These are phyloP conservation scores for Hypholoma sublateritium DNA, from an alignment of 768 basidiomycete genomes.

Conservation along the genomic window DNA sequence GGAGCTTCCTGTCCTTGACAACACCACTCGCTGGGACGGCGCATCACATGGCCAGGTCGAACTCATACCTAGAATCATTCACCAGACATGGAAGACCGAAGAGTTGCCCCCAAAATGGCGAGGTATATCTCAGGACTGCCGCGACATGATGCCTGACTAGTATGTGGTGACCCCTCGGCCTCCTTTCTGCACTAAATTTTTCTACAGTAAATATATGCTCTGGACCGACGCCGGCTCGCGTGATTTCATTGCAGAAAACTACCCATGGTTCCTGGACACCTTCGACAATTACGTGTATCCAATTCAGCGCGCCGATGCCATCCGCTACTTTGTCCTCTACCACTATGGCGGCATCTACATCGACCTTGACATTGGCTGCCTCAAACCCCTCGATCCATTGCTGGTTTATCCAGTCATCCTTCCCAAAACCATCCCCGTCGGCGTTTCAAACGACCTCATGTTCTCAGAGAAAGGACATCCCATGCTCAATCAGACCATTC, in stretches of 20 bases:
- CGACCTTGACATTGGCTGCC: constrained; percentile 95
- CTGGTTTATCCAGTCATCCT: constrained; percentile 86
- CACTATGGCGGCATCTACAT: constrained; percentile 95
- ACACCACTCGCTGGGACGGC: constrained; percentile 62
- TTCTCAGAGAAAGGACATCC: constrained; percentile 83
- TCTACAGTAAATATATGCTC: constrained; percentile 85
- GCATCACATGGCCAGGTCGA: constrained; percentile 63
- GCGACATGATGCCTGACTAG: constrained; percentile 96
- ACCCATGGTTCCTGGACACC: constrained; percentile 91
- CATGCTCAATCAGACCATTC: constrained; percentile 91
- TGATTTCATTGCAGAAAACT: constrained; percentile 84
- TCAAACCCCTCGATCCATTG: constrained; percentile 82
- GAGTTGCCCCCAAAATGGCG: constrained; percentile 82
- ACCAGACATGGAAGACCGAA: constrained; percentile 98
- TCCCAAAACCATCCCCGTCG: constrained; percentile 95
- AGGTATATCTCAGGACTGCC: constrained; percentile 77
- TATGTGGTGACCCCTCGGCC: constrained; percentile 41
- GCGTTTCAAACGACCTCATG: constrained; percentile 97
- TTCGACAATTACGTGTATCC: constrained; percentile 90
- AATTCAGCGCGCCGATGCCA: constrained; percentile 95
- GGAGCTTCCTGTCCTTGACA: constrained; percentile 63
- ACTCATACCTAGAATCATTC: constrained; percentile 87
- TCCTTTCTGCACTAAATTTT: constrained; percentile 9
- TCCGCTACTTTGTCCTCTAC: constrained; percentile 97
- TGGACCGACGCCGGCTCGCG: constrained; percentile 95